Evolutionary conservation across 805 yeast genomes (phyloP), one percentile per base, ranked within the genome.

Genomic region (Kluyveromyces siamensis): DNA sequence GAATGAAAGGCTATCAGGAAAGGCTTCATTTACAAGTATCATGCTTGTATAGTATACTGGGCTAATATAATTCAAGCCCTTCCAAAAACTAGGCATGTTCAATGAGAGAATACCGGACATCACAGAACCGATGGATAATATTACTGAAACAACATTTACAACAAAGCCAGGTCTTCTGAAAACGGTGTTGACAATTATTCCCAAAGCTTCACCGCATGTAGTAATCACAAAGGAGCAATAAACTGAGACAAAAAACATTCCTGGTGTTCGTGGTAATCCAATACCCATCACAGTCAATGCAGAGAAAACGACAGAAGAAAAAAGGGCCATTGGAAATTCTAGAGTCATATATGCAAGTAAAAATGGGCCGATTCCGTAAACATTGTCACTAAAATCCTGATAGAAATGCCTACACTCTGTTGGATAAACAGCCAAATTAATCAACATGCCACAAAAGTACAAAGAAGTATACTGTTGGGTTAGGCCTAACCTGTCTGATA

Each of bases 71-170:
- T 87, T 87, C 60, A 85, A 66, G 0, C 81, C 95, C 52, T 73
- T 72, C 59, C 87, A 72, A 44, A 88, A 80, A 1, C 66, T 68
- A 25, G 84, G 84, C 83, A 87, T 78, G n/a, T 81, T 72, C 56
- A 87, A 69, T 0, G 96, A 84, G 81, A 88, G 74, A 10, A 89
- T 70, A 3, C 96, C 96, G 1, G 87, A 85, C 93, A 88, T 84
- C 55, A 84, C 79, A 6, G 84, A 78, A 6, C 91, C 93, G 45
- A 87, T 67, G 2, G 87, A 78, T 46, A 85, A 68, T 27, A 84
- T 61, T 8, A 80, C 74, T 0, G 90, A 77, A 36, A 88, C 79
- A 2, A 85, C 66, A 60, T 84, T 86, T 16, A 86, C 81, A 0
- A 93, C 95, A 58, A 87, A 78, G 0, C 96, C 96, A 33, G 87